Base-by-base conservation (phyloP, 2,329 filamentous ascomycete species). In the Immersiporthe knoxdaviesiana region DNA sequence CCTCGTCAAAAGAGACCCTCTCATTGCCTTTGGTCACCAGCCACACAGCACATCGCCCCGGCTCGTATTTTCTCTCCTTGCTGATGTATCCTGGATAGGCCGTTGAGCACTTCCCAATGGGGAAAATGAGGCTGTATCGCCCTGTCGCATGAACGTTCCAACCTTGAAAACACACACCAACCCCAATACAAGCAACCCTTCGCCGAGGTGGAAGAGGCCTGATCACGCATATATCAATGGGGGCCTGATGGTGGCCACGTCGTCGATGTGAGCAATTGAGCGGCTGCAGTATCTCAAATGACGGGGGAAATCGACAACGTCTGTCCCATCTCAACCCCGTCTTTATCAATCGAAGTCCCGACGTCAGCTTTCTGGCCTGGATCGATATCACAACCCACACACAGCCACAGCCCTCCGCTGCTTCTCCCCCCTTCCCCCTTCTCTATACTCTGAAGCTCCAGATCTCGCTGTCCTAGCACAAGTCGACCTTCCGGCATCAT, bases 401-500 rank as follows among this genome's bases (percentile, higher is more conserved):
- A 21, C 41, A n/a, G 21, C 8, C 18, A 47, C 18, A 2, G n/a
- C 27, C 56, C 52, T 27, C 30, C 7, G 5, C 35, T 10, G 56
- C 35, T 32, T 35, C 32, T 62, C 35, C n/a, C 39, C 18, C 35
- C 58, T 35, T 16, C 44, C 35, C n/a, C 39, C 18, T 21, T n/a
- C 59, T 16, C 59, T 30, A 11, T 27, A 41, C 59, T 12, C 58
- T 5, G n/a, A 37, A 21, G 59, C 37, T 27, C 39, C 7, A 21
- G 12, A 59, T 66, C 52, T 41, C 58, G 41, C 69, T 61, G 50
- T 47, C 54, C 63, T 63, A 63, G 63, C 61, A 37, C 27, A 63
- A 37, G 18, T 67, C 61, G 64, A 67, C 68, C 67, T 32, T 67
- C 54, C 44, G 67, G 50, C 37, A 66, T 67, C 71, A 72, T 75